These are phyloP conservation scores for Umbelopsis vinacea DNA, from an alignment of 192 early-diverging fungal genomes.

Conservation along the genomic window DNA sequence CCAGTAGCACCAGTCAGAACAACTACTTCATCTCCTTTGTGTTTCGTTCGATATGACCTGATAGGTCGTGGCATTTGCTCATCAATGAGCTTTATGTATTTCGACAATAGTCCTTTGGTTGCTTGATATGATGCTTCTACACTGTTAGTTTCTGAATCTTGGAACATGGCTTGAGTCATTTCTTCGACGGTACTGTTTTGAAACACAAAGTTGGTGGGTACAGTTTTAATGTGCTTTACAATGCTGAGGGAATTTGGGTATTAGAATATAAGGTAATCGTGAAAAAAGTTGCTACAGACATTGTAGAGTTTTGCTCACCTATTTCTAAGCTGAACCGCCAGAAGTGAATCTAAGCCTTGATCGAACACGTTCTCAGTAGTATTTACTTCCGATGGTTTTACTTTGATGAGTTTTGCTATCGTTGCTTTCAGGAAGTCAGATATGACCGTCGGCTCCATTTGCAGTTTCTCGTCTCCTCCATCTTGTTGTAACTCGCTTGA, in stretches of 20 bases:
- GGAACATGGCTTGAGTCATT: conserved; percentile 18
- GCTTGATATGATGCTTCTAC: neutral
- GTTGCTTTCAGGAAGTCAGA: conserved; percentile 16
- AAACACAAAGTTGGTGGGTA: conserved; percentile 38
- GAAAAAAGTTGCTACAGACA: neutral
- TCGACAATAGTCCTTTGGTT: conserved; percentile 16
- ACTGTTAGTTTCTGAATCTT: neutral
- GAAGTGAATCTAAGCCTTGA: conserved; percentile 34
- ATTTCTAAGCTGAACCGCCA: conserved; percentile 31
- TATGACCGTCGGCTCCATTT: neutral
- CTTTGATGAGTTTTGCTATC: conserved; percentile 19
- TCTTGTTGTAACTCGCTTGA: neutral
- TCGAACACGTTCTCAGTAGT: conserved; percentile 27
- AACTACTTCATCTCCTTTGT: conserved; percentile 18
- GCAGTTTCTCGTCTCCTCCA: neutral
- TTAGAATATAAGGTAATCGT: neutral
- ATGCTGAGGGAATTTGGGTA: neutral
- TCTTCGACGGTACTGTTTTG: conserved; percentile 25
- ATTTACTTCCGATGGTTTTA: conserved; percentile 7
- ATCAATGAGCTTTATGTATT: conserved; percentile 26
- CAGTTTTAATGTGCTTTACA: neutral
- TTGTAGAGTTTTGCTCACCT: neutral
- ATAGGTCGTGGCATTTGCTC: neutral
- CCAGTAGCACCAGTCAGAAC: conserved; percentile 44
- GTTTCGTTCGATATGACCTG: conserved; percentile 1